A percentile compares a stretch with the other conserved stretches of the same genome.
Evolutionary conservation across 257 asterid genomes (phyloP).

Genomic region (Nicotiana benthamiana): DNA sequence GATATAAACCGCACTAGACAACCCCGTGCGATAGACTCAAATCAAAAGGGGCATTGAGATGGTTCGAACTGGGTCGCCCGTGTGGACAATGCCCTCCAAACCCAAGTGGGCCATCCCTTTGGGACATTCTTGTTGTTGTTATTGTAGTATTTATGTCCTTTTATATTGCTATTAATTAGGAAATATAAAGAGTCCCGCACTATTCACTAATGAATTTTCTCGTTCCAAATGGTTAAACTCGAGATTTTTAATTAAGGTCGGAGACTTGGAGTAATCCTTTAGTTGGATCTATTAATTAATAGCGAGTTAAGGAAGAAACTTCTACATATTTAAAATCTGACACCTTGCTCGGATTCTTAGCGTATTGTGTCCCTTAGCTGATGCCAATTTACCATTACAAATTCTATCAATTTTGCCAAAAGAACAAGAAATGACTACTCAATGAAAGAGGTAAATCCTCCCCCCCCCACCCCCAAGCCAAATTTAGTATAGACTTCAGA

Average conservation of each 20-base stretch:
- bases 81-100: too few species aligned
- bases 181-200: background rate
- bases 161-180: background rate
- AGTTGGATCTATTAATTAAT: background rate
- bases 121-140: too few species aligned
- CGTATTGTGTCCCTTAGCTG: conserved; percentile 20
- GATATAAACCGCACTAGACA: too few species aligned
- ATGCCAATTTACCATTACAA: conserved; percentile 9
- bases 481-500: conserved; percentile 2
- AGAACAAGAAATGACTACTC: conserved; percentile 20
- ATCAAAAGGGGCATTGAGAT: too few species aligned
- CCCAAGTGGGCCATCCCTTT: too few species aligned
- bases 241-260: background rate
- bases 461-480: conserved; percentile 6
- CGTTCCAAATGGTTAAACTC: too few species aligned
- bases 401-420: conserved; percentile 17
- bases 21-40: too few species aligned
- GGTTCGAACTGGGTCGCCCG: too few species aligned
- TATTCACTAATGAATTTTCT: too few species aligned
- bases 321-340: conserved; percentile 11
- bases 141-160: background rate
- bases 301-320: background rate
- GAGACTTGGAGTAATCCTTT: background rate
- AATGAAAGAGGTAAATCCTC: conserved; percentile 14
- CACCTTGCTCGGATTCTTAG: conserved; percentile 10